These are phyloP conservation scores for Blastobotrys parvus DNA, from an alignment of 805 yeast species.

Conservation along the genomic window DNA sequence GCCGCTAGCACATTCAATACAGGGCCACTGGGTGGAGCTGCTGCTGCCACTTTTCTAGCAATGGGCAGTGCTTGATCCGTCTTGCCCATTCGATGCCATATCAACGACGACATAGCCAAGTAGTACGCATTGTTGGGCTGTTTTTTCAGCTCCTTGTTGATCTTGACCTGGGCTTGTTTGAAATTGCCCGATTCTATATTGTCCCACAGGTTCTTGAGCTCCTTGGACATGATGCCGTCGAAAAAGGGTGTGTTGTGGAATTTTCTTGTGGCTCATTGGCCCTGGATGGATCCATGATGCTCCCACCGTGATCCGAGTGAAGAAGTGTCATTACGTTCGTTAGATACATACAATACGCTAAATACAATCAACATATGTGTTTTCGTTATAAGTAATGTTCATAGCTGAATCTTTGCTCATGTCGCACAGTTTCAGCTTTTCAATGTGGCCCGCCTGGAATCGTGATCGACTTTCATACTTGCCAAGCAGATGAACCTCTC, in stretches of 20 bases:
- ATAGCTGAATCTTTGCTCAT: neutral
- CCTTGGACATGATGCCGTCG: slow-evolving; percentile 14
- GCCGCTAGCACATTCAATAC: slow-evolving; percentile 21
- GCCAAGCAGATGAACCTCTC: neutral
- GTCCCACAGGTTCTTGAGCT: slow-evolving; percentile 24
- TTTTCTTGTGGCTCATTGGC: too few species aligned
- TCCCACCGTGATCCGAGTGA: too few species aligned
- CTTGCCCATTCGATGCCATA: slow-evolving; percentile 13
- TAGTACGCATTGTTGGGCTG: slow-evolving; percentile 52
- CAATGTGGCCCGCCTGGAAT: neutral
- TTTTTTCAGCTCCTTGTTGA: slow-evolving; percentile 42
- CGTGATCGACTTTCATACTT: neutral
- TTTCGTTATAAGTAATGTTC: neutral
- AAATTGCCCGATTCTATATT: slow-evolving; percentile 48
- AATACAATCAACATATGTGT: neutral
- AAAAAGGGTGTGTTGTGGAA: neutral
- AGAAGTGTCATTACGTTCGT: too few species aligned
- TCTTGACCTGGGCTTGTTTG: slow-evolving; percentile 42
- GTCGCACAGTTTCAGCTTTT: neutral
- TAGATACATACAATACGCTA: too few species aligned
- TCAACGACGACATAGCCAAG: slow-evolving; percentile 33
- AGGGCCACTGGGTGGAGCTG: slow-evolving; percentile 26
- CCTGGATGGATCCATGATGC: too few species aligned
- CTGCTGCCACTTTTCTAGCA: slow-evolving; percentile 24
- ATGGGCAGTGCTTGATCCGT: slow-evolving; percentile 15